Conservation (phyloP, 129 eudicot species). For the Artemisia tridentata region DNA sequence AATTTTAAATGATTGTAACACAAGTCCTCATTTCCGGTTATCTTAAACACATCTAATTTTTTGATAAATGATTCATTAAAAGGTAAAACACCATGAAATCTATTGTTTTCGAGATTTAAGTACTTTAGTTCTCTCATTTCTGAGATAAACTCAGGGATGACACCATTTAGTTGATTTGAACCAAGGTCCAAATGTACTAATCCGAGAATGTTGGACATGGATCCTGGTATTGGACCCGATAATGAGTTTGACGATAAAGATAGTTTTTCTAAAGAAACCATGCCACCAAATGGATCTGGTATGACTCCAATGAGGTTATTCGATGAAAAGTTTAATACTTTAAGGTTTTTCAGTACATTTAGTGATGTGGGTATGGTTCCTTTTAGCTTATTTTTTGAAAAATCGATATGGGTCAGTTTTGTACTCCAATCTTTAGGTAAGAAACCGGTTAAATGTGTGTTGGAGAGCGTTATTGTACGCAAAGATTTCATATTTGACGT, state of each 20-base stretch:
- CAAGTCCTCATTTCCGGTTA: constrained; percentile 61
- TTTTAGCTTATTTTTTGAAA: constrained; percentile 60
- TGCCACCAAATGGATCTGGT: constrained; percentile 68
- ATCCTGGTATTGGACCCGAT: constrained; percentile 69
- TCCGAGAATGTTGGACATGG: constrained; percentile 46
- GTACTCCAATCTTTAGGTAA: constrained; percentile 75
- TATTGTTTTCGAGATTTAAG: constrained; percentile 77
- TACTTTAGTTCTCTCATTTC: constrained; percentile 63
- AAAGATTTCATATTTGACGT: constrained; percentile 45
- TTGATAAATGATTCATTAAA: constrained; percentile 71
- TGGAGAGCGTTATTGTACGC: constrained; percentile 43
- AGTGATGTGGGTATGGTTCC: constrained; percentile 72
- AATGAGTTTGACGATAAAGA: constrained; percentile 70
- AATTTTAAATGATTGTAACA: constrained; percentile 65
- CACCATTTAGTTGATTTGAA: constrained; percentile 64
- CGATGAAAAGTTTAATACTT: constrained; percentile 56
- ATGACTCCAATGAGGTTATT: constrained; percentile 60
- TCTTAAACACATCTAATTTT: constrained; percentile 61
- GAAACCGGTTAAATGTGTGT: constrained; percentile 58
- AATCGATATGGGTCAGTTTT: constrained; percentile 61
- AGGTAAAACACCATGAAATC: constrained; percentile 82
- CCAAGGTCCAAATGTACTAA: constrained; percentile 69
- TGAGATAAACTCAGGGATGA: constrained; percentile 60
- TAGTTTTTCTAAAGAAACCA: constrained; percentile 46
- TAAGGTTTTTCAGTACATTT: constrained; percentile 50